phyloP scores from a whole-genome alignment of 1,139 yeast genomes.

The Candida frijolesensis region DNA sequence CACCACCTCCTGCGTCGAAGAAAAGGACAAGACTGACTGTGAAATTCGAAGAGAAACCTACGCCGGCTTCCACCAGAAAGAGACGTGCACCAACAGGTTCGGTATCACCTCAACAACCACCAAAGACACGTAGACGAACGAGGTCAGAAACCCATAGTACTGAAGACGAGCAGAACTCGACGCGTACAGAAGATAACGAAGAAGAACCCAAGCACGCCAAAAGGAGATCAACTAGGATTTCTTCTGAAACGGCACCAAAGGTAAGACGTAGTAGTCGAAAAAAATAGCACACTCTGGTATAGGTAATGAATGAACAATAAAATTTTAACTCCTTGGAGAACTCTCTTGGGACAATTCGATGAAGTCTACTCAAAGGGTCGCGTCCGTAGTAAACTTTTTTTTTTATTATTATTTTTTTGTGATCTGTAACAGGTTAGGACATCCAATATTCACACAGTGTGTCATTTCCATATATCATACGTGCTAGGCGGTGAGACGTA shows the following conservation, averaged over 20 bases:
- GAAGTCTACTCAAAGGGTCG: too few relatives aligned
- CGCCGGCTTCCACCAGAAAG: constrained; percentile 16
- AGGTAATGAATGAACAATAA: too few relatives aligned
- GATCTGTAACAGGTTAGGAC: too few relatives aligned
- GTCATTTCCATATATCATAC: too few relatives aligned
- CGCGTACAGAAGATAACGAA: constrained; percentile 11
- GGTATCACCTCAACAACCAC: constrained; percentile 17
- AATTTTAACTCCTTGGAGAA: too few relatives aligned
- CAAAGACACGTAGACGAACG: constrained; percentile 25
- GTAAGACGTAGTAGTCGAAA: constrained; percentile 30
- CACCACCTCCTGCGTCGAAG: constrained; percentile 19
- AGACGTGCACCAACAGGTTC: constrained; percentile 13
- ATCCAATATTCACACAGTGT: too few relatives aligned
- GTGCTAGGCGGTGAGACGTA: not conserved
- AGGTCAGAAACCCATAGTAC: constrained; percentile 30
- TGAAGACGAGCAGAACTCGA: constrained; percentile 15
- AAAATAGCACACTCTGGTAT: constrained; percentile 16
- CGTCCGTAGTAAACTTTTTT: too few relatives aligned
- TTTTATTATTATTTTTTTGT: too few relatives aligned
- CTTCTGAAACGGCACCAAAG: constrained; percentile 16
- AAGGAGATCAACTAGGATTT: constrained; percentile 25
- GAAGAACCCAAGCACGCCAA: constrained; percentile 15
- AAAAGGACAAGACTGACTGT: constrained; percentile 33
- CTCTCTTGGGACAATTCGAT: too few relatives aligned
- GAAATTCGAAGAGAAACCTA: constrained; percentile 20